Conservation (phyloP, 139 green algal species). For the Trebouxia sp. region DNA sequence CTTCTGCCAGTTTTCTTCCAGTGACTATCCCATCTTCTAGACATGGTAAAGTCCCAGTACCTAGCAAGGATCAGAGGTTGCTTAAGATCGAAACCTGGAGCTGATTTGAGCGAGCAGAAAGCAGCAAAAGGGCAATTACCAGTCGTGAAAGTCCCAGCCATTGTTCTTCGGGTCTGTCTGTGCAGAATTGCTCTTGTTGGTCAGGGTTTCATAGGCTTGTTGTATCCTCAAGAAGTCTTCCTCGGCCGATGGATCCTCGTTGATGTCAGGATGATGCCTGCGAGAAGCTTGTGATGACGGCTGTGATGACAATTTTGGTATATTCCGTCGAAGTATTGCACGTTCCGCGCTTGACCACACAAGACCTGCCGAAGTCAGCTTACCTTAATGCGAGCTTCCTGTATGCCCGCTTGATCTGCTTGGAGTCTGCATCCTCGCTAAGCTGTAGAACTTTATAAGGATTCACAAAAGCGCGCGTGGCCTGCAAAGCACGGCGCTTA, state of each 20-base stretch:
- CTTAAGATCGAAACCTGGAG: not conserved
- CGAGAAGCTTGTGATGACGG: too few relatives aligned
- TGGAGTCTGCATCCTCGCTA: not conserved
- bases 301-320: too few relatives aligned
- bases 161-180: not conserved
- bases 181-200: not conserved
- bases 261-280: slow-evolving; percentile 21
- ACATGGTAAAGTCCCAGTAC: slow-evolving; percentile 25
- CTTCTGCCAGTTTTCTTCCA: slow-evolving; percentile 1
- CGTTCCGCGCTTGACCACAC: too few relatives aligned
- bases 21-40: not conserved
- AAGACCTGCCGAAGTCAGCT: too few relatives aligned
- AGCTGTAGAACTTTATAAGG: slow-evolving; percentile 3
- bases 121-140: too few relatives aligned
- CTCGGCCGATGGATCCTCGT: slow-evolving; percentile 5
- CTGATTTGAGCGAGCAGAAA: too few relatives aligned
- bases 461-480: not conserved
- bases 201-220: slow-evolving; percentile 1
- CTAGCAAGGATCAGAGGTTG: not conserved
- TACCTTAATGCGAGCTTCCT: slow-evolving; percentile 11
- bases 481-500: not conserved
- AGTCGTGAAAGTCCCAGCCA: slow-evolving; percentile 21
- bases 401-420: not conserved
- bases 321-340: too few relatives aligned
- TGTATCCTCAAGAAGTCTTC: slow-evolving; percentile 3